A percentile compares a stretch with the other conserved stretches of the same genome.
phyloP scores from a whole-genome alignment of 2,329 filamentous ascomycete genomes.

The Penicillium sp. region DNA sequence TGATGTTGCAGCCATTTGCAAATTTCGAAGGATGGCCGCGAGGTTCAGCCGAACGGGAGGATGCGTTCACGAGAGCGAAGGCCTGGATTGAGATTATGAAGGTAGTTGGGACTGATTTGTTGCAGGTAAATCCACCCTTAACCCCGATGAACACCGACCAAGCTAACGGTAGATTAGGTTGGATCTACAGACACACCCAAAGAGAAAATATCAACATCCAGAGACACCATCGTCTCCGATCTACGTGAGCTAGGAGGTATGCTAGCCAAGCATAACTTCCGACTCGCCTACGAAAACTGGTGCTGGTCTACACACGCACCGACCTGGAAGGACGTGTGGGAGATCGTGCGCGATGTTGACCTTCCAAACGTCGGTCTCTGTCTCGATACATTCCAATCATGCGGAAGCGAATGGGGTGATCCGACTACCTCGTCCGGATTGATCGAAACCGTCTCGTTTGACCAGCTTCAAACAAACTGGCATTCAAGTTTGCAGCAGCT shows the following conservation, averaged over 20 bases:
- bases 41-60: slow-evolving; percentile 57
- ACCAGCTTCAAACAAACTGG: slow-evolving; percentile 54
- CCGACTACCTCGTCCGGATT: slow-evolving; percentile 64
- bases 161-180: slow-evolving; percentile 37
- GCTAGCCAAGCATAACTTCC: slow-evolving; percentile 56
- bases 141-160: neutral
- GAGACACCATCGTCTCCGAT: slow-evolving; percentile 58
- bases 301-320: slow-evolving; percentile 73
- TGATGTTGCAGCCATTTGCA: slow-evolving; percentile 73
- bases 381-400: slow-evolving; percentile 75
- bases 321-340: slow-evolving; percentile 68
- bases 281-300: slow-evolving; percentile 78
- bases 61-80: slow-evolving; percentile 61
- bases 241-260: slow-evolving; percentile 64
- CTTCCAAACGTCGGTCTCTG: slow-evolving; percentile 69
- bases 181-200: slow-evolving; percentile 64
- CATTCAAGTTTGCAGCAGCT: slow-evolving; percentile 58
- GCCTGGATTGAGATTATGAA: slow-evolving; percentile 74
- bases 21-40: slow-evolving; percentile 74
- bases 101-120: slow-evolving; percentile 65
- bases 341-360: slow-evolving; percentile 63
- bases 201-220: slow-evolving; percentile 52
- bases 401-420: slow-evolving; percentile 70
- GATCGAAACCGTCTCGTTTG: slow-evolving; percentile 48
- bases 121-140: slow-evolving; percentile 55